Evolutionary conservation across 306 rosid species (phyloP), one percentile per base, ranked within the genome.

Genomic region (Vigna reflexopilosa): DNA sequence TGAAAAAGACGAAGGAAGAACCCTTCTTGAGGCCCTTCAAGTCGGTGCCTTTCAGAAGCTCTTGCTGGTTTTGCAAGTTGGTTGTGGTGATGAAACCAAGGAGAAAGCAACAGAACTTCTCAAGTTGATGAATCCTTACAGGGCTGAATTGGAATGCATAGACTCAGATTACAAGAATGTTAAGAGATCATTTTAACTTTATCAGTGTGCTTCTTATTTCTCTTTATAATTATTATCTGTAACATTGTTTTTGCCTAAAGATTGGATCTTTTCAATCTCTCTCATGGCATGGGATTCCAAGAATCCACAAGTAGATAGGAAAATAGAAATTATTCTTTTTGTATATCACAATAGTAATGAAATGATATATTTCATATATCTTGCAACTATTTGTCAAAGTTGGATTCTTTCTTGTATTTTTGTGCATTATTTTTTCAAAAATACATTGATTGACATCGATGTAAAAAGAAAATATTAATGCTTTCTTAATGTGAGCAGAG

Each of bases 21-120:
- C 72, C 54, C 56, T 88, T 28, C 76, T 87, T 45, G 97, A 90
- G 70, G 91, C 91, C 28, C 88, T 92, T 83, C 91, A 90, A 84
- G 93, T 85, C 66, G 97, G 97, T 28, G 89, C 90, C 0, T 92
- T 92, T 80, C 95, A 92, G 83, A 92, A 92, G 80, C 84, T 92
- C 4, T 67, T 92, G 83, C 16, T 92, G 76, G 86, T 88, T 5
- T 81, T 92, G 48, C 97, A 92, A 65, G 86, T 92, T 56, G 88
- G 91, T 55, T 87, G 91, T 75, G 86, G 87, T 0, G 89, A 87
- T 34, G 87, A 83, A 57, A 84, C 86, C 2, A 92, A 90, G 64
- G 93, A 85, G 45, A 92, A 87, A 80, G 85, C 84, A 4, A 90
- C 89, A 17, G 91, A 90, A 58, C 88, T 90, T 84, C 84, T 92